Percentiles rank a stretch among this genome's conserved stretches.
Evolutionary conservation across 163 green algal genomes (phyloP).

Genomic region (Scenedesmus sp.): DNA sequence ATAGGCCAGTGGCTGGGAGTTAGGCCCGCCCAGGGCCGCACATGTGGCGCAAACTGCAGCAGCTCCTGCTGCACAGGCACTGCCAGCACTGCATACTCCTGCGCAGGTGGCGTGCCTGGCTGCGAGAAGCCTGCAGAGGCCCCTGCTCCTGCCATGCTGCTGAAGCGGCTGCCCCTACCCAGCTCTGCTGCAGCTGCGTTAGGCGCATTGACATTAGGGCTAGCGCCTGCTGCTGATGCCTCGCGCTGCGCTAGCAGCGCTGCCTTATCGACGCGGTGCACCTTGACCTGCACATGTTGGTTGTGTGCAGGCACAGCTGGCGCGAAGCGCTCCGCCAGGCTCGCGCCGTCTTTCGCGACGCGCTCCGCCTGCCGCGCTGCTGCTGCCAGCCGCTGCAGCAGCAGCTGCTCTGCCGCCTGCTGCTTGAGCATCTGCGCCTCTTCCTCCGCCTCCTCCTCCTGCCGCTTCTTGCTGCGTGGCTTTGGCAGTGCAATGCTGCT

Average conservation of each 20-base stretch:
- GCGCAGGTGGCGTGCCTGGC: background rate
- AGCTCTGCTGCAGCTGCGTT: background rate
- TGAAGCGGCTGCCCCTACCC: background rate
- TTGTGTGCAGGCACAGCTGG: background rate
- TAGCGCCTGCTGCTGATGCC: background rate
- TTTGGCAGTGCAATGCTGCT: slow-evolving; percentile 21
- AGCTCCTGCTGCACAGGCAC: slow-evolving; percentile 15
- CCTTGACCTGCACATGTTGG: slow-evolving; percentile 1
- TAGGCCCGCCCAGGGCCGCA: slow-evolving; percentile 7
- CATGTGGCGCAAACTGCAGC: background rate
- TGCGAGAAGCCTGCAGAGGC: background rate
- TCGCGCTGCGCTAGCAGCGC: background rate
- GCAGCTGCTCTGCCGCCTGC: background rate
- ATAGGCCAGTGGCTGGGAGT: slow-evolving; percentile 18
- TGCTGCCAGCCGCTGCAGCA: slow-evolving; percentile 33
- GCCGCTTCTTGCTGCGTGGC: slow-evolving; percentile 28
- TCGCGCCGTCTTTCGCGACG: background rate
- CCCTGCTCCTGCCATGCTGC: slow-evolving; percentile 15
- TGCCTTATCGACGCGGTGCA: background rate
- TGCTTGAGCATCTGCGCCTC: background rate
- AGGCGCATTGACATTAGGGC: too few species aligned
- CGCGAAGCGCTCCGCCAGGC: slow-evolving; percentile 15
- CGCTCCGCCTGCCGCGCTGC: slow-evolving; percentile 17
- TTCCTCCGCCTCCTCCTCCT: slow-evolving; percentile 35
- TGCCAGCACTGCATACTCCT: background rate